Evolutionary conservation across 2,329 filamentous ascomycete species (phyloP).

Genomic region (Apiospora kogelbergensis): DNA sequence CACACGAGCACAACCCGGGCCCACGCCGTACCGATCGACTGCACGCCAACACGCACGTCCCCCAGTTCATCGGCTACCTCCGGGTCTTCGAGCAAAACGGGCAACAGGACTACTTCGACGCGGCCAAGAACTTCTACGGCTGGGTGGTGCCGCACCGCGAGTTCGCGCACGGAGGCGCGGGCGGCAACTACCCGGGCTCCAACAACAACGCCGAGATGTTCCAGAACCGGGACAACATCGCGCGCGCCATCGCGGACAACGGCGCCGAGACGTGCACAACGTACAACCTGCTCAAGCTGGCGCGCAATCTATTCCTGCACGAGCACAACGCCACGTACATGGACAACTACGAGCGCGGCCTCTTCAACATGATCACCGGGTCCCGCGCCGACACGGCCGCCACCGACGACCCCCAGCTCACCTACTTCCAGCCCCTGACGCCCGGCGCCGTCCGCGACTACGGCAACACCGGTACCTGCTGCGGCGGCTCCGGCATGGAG

Average conservation of each 20-base stretch:
- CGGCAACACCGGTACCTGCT: conserved; percentile 34
- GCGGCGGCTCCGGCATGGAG: conserved; percentile 32
- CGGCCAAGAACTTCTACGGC: conserved; percentile 33
- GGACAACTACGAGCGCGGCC: conserved; percentile 33
- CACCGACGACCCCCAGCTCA: conserved; percentile 26
- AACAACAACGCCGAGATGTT: conserved; percentile 32
- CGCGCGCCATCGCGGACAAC: conserved; percentile 26
- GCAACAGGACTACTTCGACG: conserved; percentile 27
- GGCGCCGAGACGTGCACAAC: conserved; percentile 34
- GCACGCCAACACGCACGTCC: conserved; percentile 33
- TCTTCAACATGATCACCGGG: conserved; percentile 34
- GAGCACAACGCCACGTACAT: conserved; percentile 33
- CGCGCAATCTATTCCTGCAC: conserved; percentile 31
- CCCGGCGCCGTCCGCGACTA: conserved; percentile 28
- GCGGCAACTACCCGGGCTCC: conserved; percentile 31
- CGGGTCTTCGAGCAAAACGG: conserved; percentile 30
- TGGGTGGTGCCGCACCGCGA: conserved; percentile 33
- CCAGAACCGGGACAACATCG: conserved; percentile 33
- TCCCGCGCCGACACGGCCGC: conserved; percentile 28
- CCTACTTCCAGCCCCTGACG: conserved; percentile 32
- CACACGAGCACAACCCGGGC: conserved; percentile 27
- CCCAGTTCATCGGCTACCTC: conserved; percentile 33
- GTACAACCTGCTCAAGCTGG: conserved; percentile 34
- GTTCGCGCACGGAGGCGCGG: conserved; percentile 30
- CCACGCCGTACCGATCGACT: conserved; percentile 28